phyloP scores from a whole-genome alignment of 2,329 filamentous ascomycete genomes.

The Aaosphaeria pasadenensis region DNA sequence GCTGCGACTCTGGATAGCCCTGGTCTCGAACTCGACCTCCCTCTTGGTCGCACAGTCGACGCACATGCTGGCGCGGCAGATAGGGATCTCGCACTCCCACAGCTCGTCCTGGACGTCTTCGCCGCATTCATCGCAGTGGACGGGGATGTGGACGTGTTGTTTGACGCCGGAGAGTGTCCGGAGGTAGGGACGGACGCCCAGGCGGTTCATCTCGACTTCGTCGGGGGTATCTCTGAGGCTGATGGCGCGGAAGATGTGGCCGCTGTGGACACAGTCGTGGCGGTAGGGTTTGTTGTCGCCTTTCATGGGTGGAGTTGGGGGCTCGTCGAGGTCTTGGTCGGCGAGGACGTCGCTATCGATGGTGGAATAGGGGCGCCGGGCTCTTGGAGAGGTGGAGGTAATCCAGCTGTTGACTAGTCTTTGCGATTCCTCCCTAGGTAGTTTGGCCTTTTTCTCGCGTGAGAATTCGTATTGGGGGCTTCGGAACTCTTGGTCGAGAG shows the following conservation, averaged over 20 bases:
- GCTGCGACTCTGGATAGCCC: too few relatives aligned
- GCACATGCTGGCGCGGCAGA: not conserved
- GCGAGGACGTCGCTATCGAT: not conserved
- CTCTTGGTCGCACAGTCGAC: not conserved
- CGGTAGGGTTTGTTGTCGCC: not conserved
- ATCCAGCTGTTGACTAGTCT: not conserved
- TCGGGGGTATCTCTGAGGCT: not conserved
- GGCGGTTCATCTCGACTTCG: not conserved
- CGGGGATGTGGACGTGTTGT: not conserved
- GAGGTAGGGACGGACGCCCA: not conserved
- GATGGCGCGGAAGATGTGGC: not conserved
- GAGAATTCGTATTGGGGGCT: not conserved
- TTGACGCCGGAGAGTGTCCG: not conserved
- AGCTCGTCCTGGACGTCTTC: not conserved
- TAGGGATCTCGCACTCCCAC: not conserved
- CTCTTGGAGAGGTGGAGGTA: not conserved
- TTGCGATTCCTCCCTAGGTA: not conserved
- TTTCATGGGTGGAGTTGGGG: constrained; percentile 1
- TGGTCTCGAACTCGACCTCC: not conserved
- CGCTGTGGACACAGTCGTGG: not conserved
- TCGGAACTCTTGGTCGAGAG: not conserved
- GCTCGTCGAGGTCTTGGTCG: not conserved
- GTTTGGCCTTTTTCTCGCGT: not conserved
- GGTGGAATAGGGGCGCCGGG: not conserved
- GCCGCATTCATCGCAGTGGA: not conserved